A percentile compares a stretch with the other conserved stretches of the same genome.
These are phyloP conservation scores for Botrytis aclada DNA, from an alignment of 2,329 filamentous ascomycete genomes.

Conservation along the genomic window DNA sequence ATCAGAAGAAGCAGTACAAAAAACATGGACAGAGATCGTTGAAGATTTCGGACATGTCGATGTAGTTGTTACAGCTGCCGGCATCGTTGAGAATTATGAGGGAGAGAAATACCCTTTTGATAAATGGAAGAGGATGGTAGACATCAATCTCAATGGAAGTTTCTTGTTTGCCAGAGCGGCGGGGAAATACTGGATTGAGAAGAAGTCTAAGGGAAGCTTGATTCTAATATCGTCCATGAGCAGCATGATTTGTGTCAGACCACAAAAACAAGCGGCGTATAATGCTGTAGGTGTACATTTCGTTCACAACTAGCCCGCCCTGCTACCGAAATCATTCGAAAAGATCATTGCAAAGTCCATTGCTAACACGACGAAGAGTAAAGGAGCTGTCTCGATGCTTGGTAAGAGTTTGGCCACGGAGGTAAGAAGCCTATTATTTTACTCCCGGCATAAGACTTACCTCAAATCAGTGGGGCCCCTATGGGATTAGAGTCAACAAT, in stretches of 20 bases:
- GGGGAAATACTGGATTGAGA: slow-evolving; percentile 39
- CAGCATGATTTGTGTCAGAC: slow-evolving; percentile 37
- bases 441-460: not conserved
- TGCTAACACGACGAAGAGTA: slow-evolving; percentile 40
- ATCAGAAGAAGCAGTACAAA: slow-evolving; percentile 39
- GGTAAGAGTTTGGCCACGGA: slow-evolving; percentile 56
- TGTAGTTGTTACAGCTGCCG: slow-evolving; percentile 42
- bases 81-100: slow-evolving; percentile 40
- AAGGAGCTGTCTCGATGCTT: slow-evolving; percentile 59
- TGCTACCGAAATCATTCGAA: not conserved
- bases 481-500: slow-evolving; percentile 64
- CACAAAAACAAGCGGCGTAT: slow-evolving; percentile 41
- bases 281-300: slow-evolving; percentile 35
- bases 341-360: not conserved
- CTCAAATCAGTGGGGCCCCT: slow-evolving; percentile 51
- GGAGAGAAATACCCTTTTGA: slow-evolving; percentile 38
- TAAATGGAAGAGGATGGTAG: slow-evolving; percentile 39
- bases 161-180: slow-evolving; percentile 41
- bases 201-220: slow-evolving; percentile 34
- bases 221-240: slow-evolving; percentile 37
- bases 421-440: slow-evolving; percentile 18
- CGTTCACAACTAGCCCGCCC: not conserved
- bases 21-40: slow-evolving; percentile 40
- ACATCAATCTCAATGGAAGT: slow-evolving; percentile 40
- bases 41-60: slow-evolving; percentile 40